phyloP scores from a whole-genome alignment of 805 yeast genomes.

The Candida wancherniae region DNA sequence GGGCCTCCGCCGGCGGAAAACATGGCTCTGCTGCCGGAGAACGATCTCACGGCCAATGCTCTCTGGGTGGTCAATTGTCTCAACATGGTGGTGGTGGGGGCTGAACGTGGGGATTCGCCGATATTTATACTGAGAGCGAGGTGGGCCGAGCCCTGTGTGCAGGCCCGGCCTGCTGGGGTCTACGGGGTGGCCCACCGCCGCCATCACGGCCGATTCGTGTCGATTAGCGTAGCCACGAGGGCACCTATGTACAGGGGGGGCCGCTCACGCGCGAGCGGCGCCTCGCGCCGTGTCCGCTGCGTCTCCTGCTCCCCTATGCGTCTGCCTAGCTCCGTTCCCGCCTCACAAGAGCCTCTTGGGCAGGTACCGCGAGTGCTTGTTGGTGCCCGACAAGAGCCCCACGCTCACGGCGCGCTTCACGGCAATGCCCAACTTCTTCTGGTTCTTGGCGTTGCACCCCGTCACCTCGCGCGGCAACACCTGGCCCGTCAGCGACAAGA shows the following conservation, averaged over 20 bases:
- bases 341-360: constrained; percentile 35
- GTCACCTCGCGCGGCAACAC: constrained; percentile 69
- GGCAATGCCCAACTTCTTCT: constrained; percentile 68
- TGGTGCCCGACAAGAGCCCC: constrained; percentile 75
- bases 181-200: too few species aligned
- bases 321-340: too few species aligned
- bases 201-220: too few species aligned
- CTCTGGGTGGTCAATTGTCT: constrained; percentile 17
- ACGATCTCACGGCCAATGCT: constrained; percentile 13
- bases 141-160: too few species aligned
- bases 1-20: constrained; percentile 6
- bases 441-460: constrained; percentile 63
- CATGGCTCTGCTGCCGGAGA: constrained; percentile 13
- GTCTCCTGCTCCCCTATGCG: too few species aligned
- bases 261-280: too few species aligned
- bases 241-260: too few species aligned
- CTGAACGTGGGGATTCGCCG: neutral
- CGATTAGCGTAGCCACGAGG: too few species aligned
- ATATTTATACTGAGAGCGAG: too few species aligned
- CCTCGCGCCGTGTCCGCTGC: too few species aligned
- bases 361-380: constrained; percentile 49
- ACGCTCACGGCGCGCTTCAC: constrained; percentile 74
- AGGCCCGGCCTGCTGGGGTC: too few species aligned
- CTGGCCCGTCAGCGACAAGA: constrained; percentile 66
- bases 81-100: constrained; percentile 11